phyloP scores from a whole-genome alignment of 164 flowering plant genomes.

The Annona cherimola region DNA sequence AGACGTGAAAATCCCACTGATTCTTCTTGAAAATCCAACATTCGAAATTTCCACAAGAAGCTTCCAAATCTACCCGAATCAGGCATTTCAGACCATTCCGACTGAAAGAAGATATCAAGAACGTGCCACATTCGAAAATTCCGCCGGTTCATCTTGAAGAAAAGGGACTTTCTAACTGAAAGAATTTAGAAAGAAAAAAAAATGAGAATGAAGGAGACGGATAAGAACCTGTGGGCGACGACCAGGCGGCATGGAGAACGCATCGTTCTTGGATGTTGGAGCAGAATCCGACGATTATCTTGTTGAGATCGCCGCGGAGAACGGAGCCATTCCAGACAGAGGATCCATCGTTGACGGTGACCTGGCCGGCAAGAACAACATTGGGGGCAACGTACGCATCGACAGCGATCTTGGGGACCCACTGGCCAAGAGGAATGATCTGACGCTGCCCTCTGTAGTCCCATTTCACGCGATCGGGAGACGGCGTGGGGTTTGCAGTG shows the following conservation, averaged over 20 bases:
- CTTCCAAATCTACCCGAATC: too few relatives aligned
- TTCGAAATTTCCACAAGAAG: too few relatives aligned
- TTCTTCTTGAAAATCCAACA: too few relatives aligned
- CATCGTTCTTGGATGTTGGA: conserved; percentile 93
- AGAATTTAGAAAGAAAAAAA: background rate
- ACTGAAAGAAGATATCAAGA: too few relatives aligned
- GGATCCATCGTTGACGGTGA: conserved; percentile 76
- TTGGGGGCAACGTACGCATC: conserved; percentile 98
- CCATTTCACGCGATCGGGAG: conserved; percentile 79
- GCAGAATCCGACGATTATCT: conserved; percentile 88
- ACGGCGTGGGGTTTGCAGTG: conserved; percentile 15
- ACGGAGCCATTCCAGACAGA: conserved; percentile 95
- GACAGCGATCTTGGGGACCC: conserved; percentile 92
- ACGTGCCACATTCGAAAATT: too few relatives aligned
- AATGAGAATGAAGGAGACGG: background rate
- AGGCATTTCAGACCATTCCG: too few relatives aligned
- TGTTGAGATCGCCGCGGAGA: conserved; percentile 92
- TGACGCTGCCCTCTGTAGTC: conserved; percentile 91
- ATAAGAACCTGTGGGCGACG: conserved; percentile 82
- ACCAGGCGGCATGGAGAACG: conserved; percentile 91
- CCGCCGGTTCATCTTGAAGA: too few relatives aligned
- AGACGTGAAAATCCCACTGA: too few relatives aligned
- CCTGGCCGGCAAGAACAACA: conserved; percentile 96
- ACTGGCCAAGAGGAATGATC: conserved; percentile 88
- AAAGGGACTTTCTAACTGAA: background rate